Conservation (phyloP, 176 grass and related monocot genomes). For the Lolium rigidum region DNA sequence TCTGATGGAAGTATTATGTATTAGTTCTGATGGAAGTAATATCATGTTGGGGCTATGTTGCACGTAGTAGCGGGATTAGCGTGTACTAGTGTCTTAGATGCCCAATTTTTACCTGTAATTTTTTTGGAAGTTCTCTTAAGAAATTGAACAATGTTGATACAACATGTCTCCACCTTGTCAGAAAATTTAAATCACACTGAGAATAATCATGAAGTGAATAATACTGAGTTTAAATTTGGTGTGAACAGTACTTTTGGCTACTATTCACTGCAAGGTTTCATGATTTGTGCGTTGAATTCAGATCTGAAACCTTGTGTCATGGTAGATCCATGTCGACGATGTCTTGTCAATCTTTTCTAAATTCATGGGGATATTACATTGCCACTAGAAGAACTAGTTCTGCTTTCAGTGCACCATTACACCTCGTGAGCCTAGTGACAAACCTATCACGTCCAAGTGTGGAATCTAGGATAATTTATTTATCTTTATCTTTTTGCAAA, state of each 20-base stretch:
- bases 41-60: background rate
- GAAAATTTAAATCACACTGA: background rate
- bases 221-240: background rate
- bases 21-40: background rate
- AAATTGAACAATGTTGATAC: too few relatives aligned
- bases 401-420: background rate
- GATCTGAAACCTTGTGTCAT: background rate
- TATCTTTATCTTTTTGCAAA: background rate
- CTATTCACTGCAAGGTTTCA: background rate
- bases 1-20: too few relatives aligned
- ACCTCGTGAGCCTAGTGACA: background rate
- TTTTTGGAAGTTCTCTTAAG: background rate
- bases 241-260: background rate
- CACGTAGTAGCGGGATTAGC: background rate
- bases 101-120: background rate
- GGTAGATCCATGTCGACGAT: background rate
- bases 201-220: background rate
- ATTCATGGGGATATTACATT: background rate
- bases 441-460: background rate
- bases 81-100: background rate
- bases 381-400: background rate
- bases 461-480: background rate
- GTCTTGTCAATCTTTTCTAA: background rate
- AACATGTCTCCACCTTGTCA: background rate
- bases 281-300: background rate